Evolutionary conservation across 176 grass and related monocot genomes (phyloP).

Genomic region (Avena insularis): DNA sequence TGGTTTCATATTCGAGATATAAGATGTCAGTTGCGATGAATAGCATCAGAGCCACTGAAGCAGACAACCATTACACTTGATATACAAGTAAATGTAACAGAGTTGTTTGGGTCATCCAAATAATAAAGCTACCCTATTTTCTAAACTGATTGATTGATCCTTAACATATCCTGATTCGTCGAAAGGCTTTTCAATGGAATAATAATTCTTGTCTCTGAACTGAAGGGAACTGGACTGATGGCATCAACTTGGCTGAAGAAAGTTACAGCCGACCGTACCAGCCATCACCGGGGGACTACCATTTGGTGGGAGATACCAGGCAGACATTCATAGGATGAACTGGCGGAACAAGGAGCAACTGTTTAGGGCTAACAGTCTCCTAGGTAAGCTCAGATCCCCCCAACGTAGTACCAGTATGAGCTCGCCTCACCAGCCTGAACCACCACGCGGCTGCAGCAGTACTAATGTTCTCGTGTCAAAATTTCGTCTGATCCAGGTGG

Average conservation of each 20-base stretch:
- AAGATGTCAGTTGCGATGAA: no score
- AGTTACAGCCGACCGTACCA: background rate
- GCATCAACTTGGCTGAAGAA: slow-evolving; percentile 9
- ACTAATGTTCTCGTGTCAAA: background rate
- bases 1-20: background rate
- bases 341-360: slow-evolving; percentile 3
- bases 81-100: background rate
- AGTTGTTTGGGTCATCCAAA: background rate
- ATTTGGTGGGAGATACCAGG: slow-evolving; percentile 1
- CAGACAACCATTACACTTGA: background rate
- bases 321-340: background rate
- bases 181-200: background rate
- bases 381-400: background rate
- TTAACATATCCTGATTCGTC: background rate
- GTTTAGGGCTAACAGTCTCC: slow-evolving; percentile 20
- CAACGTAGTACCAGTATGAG: background rate
- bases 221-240: slow-evolving; percentile 9
- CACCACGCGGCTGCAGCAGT: background rate
- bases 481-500: background rate
- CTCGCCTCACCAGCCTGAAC: no score
- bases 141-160: background rate
- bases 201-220: background rate
- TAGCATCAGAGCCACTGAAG: background rate
- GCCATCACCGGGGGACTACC: slow-evolving; percentile 16
- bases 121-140: background rate